Conservation (phyloP, 2,329 filamentous ascomycete genomes). For the Diplodia sapinea region DNA sequence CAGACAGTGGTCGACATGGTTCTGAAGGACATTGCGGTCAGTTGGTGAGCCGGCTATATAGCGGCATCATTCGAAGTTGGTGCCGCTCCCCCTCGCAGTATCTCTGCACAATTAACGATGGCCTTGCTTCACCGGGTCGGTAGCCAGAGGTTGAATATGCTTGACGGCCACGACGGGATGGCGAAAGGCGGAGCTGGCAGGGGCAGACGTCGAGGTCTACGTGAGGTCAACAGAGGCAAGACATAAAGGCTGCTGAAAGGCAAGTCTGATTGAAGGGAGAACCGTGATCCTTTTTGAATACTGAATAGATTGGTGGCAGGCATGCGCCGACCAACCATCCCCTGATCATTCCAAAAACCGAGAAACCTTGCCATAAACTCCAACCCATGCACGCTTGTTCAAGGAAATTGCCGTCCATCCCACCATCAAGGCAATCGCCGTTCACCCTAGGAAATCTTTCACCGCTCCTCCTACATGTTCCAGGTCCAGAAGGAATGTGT, state of each 20-base stretch:
- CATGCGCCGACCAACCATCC: constrained; percentile 21
- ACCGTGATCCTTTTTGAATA: constrained; percentile 26
- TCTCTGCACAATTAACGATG: neutral
- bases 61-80: neutral
- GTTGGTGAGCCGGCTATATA: neutral
- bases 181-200: neutral
- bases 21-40: neutral
- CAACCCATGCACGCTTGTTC: constrained; percentile 28
- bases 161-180: neutral
- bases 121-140: neutral
- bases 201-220: neutral
- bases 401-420: neutral
- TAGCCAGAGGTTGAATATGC: neutral
- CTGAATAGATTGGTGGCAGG: constrained; percentile 18
- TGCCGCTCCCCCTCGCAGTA: neutral
- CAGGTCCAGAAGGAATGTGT: constrained; percentile 92
- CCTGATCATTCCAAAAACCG: constrained; percentile 27
- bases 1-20: neutral
- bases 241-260: neutral
- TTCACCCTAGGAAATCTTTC: constrained; percentile 73
- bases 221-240: constrained; percentile 3
- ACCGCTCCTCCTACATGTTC: constrained; percentile 89
- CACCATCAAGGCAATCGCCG: constrained; percentile 12
- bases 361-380: constrained; percentile 29
- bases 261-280: constrained; percentile 7